Percentiles rank a stretch among this genome's conserved stretches.
Conservation (phyloP, 2,329 filamentous ascomycete species). For the Epicoccum sorghinum region DNA sequence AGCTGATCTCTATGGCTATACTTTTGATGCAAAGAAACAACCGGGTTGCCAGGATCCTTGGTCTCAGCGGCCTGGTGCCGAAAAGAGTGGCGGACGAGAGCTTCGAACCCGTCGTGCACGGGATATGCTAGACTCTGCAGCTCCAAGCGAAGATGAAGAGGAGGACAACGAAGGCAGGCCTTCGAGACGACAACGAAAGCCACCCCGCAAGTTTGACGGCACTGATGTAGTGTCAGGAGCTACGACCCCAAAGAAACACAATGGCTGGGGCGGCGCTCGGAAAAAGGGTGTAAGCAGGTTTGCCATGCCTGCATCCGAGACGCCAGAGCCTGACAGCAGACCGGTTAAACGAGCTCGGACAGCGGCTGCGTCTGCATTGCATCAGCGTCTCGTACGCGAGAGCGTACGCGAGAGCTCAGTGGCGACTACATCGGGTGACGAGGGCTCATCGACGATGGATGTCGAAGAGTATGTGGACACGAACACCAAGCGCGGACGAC, state of each 20-base stretch:
- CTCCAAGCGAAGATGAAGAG: conserved; percentile 47
- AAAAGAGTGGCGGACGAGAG: conserved; percentile 53
- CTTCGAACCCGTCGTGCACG: conserved; percentile 53
- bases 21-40: conserved; percentile 59
- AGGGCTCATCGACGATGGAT: conserved; percentile 40
- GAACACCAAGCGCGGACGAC: conserved; percentile 42
- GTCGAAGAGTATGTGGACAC: conserved; percentile 33
- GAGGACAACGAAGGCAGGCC: conserved; percentile 41
- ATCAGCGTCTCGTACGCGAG: conserved; percentile 53
- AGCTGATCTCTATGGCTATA: conserved; percentile 65
- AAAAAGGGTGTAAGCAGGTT: conserved; percentile 47
- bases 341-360: conserved; percentile 37
- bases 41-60: conserved; percentile 63
- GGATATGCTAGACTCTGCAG: conserved; percentile 47
- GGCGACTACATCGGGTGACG: conserved; percentile 44
- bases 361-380: conserved; percentile 37
- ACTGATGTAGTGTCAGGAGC: conserved; percentile 39
- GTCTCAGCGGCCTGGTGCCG: conserved; percentile 55
- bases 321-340: conserved; percentile 44
- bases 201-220: conserved; percentile 44
- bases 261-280: conserved; percentile 47
- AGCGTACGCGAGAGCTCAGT: conserved; percentile 52
- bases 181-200: conserved; percentile 44
- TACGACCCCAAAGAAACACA: conserved; percentile 41
- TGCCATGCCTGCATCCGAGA: conserved; percentile 38